phyloP scores from a whole-genome alignment of 2,329 filamentous ascomycete genomes.

The Monascus ruber region DNA sequence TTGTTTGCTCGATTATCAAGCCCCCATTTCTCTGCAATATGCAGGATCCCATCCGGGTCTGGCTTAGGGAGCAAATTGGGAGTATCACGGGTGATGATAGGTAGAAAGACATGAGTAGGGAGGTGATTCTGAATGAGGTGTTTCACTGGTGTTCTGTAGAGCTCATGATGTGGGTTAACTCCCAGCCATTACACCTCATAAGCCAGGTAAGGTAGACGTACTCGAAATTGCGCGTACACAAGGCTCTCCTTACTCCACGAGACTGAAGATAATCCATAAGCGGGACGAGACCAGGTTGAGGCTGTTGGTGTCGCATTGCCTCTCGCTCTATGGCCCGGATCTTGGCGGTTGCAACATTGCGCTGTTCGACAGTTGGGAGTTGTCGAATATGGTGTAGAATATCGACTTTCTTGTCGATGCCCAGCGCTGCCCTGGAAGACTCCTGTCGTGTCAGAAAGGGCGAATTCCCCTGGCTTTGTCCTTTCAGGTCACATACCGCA shows the following conservation, averaged over 20 bases:
- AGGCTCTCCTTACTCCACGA: slow-evolving; percentile 59
- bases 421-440: slow-evolving; percentile 43
- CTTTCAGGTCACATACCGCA: slow-evolving; percentile 45
- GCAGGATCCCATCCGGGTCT: slow-evolving; percentile 72
- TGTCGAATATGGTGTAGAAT: slow-evolving; percentile 81
- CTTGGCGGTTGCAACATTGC: slow-evolving; percentile 55
- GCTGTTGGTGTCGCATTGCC: slow-evolving; percentile 68
- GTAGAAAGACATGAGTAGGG: slow-evolving; percentile 54
- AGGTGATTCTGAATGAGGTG: slow-evolving; percentile 58
- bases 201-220: slow-evolving; percentile 15
- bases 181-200: too few relatives aligned
- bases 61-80: slow-evolving; percentile 61
- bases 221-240: slow-evolving; percentile 93
- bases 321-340: slow-evolving; percentile 69
- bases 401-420: slow-evolving; percentile 61
- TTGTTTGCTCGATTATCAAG: slow-evolving; percentile 38
- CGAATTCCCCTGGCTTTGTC: neutral
- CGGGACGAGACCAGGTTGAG: slow-evolving; percentile 42
- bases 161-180: too few relatives aligned
- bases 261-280: slow-evolving; percentile 75
- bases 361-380: slow-evolving; percentile 50
- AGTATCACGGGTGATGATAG: slow-evolving; percentile 74
- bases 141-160: slow-evolving; percentile 27
- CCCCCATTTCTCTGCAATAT: slow-evolving; percentile 71
- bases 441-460: neutral